Conservation (phyloP, 441 rosid genomes). For the Cnidoscolus chayamansa region DNA sequence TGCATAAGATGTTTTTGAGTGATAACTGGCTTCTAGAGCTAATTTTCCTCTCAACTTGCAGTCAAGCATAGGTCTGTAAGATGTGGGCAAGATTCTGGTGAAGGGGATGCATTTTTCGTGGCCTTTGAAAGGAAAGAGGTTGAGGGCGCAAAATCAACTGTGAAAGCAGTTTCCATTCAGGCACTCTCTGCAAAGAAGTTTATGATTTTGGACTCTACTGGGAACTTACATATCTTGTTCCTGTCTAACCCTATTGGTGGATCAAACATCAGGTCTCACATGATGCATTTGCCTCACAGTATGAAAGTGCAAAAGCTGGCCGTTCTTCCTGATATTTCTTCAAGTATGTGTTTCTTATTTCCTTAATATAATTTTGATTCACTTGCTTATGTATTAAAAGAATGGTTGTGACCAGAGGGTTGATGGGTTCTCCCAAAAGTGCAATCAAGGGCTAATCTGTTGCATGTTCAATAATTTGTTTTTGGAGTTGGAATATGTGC, state of each 20-base stretch:
- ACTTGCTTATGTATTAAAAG: constrained; percentile 16
- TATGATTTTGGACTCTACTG: constrained; percentile 55
- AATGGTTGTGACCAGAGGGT: background rate
- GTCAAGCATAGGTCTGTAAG: constrained; percentile 45
- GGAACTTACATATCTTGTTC: constrained; percentile 53
- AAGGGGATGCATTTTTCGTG: constrained; percentile 43
- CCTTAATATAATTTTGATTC: background rate
- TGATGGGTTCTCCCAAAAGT: constrained; percentile 1
- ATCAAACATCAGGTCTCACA: constrained; percentile 37
- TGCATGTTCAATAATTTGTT: background rate
- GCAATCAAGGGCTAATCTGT: constrained; percentile 9
- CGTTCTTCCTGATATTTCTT: constrained; percentile 53
- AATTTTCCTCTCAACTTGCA: constrained; percentile 37
- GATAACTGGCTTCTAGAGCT: constrained; percentile 12
- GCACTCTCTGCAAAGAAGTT: constrained; percentile 52
- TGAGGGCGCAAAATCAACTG: constrained; percentile 27
- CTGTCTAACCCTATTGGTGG: constrained; percentile 39
- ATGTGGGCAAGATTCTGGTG: constrained; percentile 45
- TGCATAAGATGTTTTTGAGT: constrained; percentile 4
- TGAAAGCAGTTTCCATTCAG: constrained; percentile 55
- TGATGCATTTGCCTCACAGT: constrained; percentile 49
- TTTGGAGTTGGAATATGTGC: background rate
- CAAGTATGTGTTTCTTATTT: constrained; percentile 43
- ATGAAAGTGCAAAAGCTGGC: constrained; percentile 72
- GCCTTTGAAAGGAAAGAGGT: constrained; percentile 38